Evolutionary conservation across 2,329 filamentous ascomycete genomes (phyloP), one percentile per base, ranked within the genome.

Genomic region (Verticillium albo-atrum): DNA sequence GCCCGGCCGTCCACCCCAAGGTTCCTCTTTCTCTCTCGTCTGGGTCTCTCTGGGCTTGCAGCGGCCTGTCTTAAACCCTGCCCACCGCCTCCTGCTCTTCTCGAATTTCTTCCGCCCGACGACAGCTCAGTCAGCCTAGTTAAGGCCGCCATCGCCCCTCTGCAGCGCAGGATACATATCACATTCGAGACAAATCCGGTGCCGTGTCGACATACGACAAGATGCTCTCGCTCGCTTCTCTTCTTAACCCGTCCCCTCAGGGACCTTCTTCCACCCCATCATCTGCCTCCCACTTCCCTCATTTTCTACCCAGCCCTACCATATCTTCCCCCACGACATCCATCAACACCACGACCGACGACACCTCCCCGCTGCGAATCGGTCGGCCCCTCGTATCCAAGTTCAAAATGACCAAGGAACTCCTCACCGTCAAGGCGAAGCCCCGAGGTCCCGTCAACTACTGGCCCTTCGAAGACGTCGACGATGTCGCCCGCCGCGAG

Each of bases 371-470:
- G 57, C 35, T 55, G 7, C 58, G 54, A 54, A 61, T 65, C 28
- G 67, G 69, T 53, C 68, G 67, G 62, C 64, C 68, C 60, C 62
- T 66, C 59, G 66, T 72, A 61, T 63, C 70, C 63, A 83, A 79
- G 67, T 79, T 81, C 63, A 91, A 88, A 74, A 78, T 88, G 68
- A 76, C 82, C 60, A 91, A 90, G 71, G 86, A 90, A 66, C 82
- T 80, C 28, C 81, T 85, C 1, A 74, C 88, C 7, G 87, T 89
- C 70, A 85, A 84, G 66, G 84, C 83, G 54, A 81, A 82, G 60
- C 78, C 85, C 32, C 85, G 86, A 63, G 91, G 89, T 3, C 76
- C 82, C 28, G 79, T 96, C 65, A 88, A 89, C 69, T 97, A 89
- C 69, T 83, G 82, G 20, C 91, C 93, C 1, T 88, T 85, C 69